Conservation (phyloP, 306 rosid species). For the Rosa lucieae region DNA sequence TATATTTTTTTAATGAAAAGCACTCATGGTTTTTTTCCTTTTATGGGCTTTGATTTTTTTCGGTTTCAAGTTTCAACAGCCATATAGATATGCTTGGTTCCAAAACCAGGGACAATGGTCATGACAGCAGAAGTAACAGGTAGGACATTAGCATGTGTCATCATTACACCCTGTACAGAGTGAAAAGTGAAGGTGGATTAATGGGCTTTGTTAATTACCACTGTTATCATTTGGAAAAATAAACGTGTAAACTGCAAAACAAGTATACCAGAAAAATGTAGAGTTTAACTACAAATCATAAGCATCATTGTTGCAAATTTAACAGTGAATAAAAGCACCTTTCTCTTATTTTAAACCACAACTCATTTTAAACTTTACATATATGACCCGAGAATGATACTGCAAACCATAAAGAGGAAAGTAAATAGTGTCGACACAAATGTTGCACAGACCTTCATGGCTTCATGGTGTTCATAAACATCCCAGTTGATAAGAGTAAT, state of each 20-base stretch:
- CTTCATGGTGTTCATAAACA: background rate
- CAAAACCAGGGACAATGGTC: constrained; percentile 82
- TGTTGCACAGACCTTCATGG: background rate
- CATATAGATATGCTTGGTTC: constrained; percentile 69
- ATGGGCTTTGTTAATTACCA: background rate
- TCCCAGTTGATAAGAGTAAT: constrained; percentile 11
- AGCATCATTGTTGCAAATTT: constrained; percentile 6
- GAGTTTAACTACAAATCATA: background rate
- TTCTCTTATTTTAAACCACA: background rate
- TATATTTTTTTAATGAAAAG: too few species aligned
- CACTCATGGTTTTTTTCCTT: too few species aligned
- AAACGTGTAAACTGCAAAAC: background rate
- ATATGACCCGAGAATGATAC: constrained; percentile 1
- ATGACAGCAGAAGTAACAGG: constrained; percentile 83
- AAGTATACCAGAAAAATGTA: background rate
- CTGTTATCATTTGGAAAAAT: constrained; percentile 1
- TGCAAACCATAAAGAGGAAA: background rate
- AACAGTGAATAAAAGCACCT: constrained; percentile 5
- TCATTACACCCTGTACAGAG: constrained; percentile 83
- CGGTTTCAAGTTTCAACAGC: constrained; percentile 27
- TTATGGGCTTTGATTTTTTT: too few species aligned
- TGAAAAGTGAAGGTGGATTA: constrained; percentile 12
- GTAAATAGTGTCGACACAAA: background rate
- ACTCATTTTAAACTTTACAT: background rate
- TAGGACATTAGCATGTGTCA: constrained; percentile 92